A percentile compares a stretch with the other conserved stretches of the same genome.
These are phyloP conservation scores for Rhipidocladum racemiflorum DNA, from an alignment of 176 grass and related monocot genomes.

Conservation along the genomic window DNA sequence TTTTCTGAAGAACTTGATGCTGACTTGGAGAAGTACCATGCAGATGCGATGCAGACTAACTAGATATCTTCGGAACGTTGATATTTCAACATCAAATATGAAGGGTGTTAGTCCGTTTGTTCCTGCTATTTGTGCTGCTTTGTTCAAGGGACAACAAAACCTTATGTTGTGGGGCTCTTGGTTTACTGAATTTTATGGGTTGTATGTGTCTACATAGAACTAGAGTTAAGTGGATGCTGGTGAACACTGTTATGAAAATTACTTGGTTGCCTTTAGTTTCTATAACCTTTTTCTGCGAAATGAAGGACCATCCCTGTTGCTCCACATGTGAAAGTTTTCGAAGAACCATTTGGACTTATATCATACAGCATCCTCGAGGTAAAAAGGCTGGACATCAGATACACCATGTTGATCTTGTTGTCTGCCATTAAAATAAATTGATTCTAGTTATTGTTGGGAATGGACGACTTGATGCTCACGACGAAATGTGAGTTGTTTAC, in stretches of 20 bases:
- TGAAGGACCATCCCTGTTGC: slow-evolving; percentile 33
- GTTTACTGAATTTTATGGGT: slow-evolving; percentile 54
- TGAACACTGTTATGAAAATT: slow-evolving; percentile 47
- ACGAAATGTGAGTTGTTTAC: too few species aligned
- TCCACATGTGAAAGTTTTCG: slow-evolving; percentile 41
- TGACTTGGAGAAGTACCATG: slow-evolving; percentile 96
- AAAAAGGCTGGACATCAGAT: background rate
- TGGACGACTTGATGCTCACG: too few species aligned
- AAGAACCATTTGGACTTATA: background rate
- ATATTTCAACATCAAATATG: slow-evolving; percentile 37
- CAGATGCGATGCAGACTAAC: slow-evolving; percentile 85
- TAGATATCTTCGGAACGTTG: slow-evolving; percentile 33
- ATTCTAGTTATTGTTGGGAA: too few species aligned
- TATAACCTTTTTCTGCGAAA: slow-evolving; percentile 20
- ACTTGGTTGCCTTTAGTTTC: slow-evolving; percentile 52
- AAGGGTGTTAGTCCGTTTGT: slow-evolving; percentile 34
- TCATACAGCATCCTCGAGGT: background rate
- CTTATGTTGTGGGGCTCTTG: slow-evolving; percentile 50
- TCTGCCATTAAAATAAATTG: background rate
- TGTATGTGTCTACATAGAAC: slow-evolving; percentile 51
- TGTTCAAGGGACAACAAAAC: slow-evolving; percentile 46
- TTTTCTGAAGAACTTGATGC: slow-evolving; percentile 88
- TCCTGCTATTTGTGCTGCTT: slow-evolving; percentile 47
- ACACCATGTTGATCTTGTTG: background rate
- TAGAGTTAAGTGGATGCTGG: slow-evolving; percentile 52